phyloP scores from a whole-genome alignment of 2,329 filamentous ascomycete genomes.

The Aspergillus cejpii region DNA sequence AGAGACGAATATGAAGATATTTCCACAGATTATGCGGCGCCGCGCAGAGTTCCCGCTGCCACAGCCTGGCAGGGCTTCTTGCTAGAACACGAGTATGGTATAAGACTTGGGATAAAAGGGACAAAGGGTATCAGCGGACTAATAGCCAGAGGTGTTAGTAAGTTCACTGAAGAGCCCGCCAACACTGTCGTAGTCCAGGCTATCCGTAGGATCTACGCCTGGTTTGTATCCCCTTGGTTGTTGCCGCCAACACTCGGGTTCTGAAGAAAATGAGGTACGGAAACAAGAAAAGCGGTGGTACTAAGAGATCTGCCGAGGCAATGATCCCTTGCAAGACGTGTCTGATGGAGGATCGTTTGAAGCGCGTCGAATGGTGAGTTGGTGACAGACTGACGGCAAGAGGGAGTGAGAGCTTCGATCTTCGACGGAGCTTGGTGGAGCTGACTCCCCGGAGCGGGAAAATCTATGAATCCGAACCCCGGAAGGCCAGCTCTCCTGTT shows the following conservation, averaged over 20 bases:
- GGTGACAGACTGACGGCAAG: no score
- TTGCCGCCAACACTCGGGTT: conserved; percentile 6
- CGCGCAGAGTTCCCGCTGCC: conserved; percentile 15
- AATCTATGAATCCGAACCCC: conserved; percentile 18
- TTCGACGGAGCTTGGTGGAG: conserved; percentile 14
- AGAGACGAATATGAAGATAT: conserved; percentile 15
- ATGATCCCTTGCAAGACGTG: conserved; percentile 14
- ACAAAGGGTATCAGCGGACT: conserved; percentile 10
- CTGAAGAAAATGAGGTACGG: not conserved
- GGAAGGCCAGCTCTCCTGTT: conserved; percentile 16
- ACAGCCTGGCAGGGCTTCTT: conserved; percentile 18
- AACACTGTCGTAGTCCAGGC: conserved; percentile 13
- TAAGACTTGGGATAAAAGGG: conserved; percentile 13
- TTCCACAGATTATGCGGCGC: conserved; percentile 21
- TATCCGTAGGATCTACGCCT: conserved; percentile 10
- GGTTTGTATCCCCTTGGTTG: conserved; percentile 16
- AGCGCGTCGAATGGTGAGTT: conserved; percentile 16
- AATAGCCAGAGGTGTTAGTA: conserved; percentile 10
- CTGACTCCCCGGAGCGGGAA: conserved; percentile 15
- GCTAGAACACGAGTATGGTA: conserved; percentile 19
- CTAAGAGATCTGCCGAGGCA: not conserved
- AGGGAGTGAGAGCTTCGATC: conserved; percentile 14
- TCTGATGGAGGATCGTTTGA: conserved; percentile 11
- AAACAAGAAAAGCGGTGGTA: not conserved
- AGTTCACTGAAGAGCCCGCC: conserved; percentile 10